A percentile compares a stretch with the other conserved stretches of the same genome.
phyloP scores from a whole-genome alignment of 129 eudicot genomes.

The Solidago caesia region DNA sequence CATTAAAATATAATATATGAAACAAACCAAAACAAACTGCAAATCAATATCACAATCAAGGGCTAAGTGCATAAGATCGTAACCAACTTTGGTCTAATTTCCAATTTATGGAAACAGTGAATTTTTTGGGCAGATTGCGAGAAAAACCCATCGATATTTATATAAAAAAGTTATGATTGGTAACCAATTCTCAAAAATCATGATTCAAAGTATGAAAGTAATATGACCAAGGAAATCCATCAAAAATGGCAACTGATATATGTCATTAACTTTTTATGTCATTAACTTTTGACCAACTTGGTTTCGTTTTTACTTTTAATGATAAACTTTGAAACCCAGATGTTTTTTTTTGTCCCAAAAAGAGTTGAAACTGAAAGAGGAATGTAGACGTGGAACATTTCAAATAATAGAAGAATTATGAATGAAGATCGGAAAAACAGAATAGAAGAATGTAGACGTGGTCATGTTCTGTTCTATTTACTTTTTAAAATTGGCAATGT shows the following conservation, averaged over 20 bases:
- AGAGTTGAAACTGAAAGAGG: not conserved
- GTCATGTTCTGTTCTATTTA: no score
- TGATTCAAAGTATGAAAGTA: not conserved
- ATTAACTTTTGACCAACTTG: not conserved
- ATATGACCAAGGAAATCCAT: not conserved
- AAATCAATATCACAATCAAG: conserved; percentile 15
- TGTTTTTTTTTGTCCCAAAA: not conserved
- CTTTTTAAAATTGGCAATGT: no score
- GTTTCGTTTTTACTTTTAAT: not conserved
- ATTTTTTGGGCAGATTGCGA: not conserved
- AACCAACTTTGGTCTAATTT: conserved; percentile 11
- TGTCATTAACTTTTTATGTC: not conserved
- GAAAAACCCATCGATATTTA: conserved; percentile 18
- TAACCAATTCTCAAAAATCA: no score
- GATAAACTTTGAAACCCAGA: not conserved
- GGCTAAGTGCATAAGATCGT: not conserved
- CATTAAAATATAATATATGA: conserved; percentile 31
- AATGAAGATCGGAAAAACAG: no score
- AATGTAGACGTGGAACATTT: no score
- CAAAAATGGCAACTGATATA: not conserved
- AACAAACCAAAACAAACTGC: conserved; percentile 17
- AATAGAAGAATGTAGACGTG: no score
- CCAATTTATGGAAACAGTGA: not conserved
- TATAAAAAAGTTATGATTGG: no score
- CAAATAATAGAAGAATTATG: no score